Evolutionary conservation across 805 yeast species (phyloP).

Genomic region (Spathaspora gorwiae): DNA sequence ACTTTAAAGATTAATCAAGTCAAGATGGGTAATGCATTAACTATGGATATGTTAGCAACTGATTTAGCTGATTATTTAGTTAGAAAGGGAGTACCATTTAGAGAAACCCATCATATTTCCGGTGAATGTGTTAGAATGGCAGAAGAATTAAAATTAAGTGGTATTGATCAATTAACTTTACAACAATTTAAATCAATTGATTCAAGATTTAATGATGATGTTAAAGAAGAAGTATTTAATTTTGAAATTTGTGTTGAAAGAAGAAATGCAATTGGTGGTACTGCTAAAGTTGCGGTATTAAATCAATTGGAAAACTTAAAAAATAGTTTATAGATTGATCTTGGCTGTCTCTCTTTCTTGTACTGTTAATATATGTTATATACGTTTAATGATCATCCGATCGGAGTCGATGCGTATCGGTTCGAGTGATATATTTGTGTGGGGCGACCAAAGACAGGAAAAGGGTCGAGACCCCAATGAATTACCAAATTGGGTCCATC

Average conservation of each 20-base stretch:
- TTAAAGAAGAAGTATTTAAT: constrained; percentile 69
- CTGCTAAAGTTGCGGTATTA: constrained; percentile 85
- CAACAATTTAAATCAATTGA: constrained; percentile 81
- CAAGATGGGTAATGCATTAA: constrained; percentile 80
- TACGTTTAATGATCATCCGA: too few species aligned
- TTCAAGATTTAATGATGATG: constrained; percentile 73
- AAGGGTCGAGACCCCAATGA: too few species aligned
- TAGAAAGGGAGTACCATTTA: constrained; percentile 96
- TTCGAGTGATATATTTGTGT: too few species aligned
- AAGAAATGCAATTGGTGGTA: constrained; percentile 95
- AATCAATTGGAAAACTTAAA: constrained; percentile 54
- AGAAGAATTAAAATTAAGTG: constrained; percentile 69
- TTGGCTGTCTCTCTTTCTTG: too few species aligned
- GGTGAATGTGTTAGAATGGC: constrained; percentile 95
- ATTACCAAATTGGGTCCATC: too few species aligned
- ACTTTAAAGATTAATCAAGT: constrained; percentile 70
- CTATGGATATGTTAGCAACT: constrained; percentile 99
- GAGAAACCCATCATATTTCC: constrained; percentile 98
- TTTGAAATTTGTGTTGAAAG: constrained; percentile 94
- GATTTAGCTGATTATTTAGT: constrained; percentile 97
- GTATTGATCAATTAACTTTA: constrained; percentile 78
- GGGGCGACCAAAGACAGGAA: too few species aligned
- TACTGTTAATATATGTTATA: too few species aligned
- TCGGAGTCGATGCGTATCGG: too few species aligned
- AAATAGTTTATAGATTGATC: not conserved